phyloP scores from a whole-genome alignment of 306 rosid species.

The Hylodesmum podocarpum region DNA sequence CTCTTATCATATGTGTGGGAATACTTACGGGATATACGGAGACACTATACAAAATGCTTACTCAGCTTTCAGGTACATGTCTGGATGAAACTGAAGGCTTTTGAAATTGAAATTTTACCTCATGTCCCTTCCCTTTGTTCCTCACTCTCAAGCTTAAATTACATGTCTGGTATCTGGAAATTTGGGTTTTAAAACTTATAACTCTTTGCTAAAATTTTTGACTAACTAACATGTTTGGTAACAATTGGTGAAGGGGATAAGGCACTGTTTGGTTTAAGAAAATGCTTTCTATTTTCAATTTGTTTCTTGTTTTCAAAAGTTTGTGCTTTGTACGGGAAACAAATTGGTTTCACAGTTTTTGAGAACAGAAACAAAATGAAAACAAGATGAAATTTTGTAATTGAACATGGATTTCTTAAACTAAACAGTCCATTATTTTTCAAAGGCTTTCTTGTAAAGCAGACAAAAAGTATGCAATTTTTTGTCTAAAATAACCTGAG shows the following conservation, averaged over 20 bases:
- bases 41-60: slow-evolving; percentile 85
- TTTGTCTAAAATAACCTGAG: neutral
- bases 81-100: slow-evolving; percentile 25
- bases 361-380: neutral
- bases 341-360: neutral
- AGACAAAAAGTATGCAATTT: neutral
- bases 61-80: slow-evolving; percentile 85
- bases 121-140: neutral
- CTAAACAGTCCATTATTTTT: neutral
- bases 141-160: slow-evolving; percentile 2
- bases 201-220: neutral
- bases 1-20: slow-evolving; percentile 87
- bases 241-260: neutral
- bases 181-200: neutral
- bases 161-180: slow-evolving; percentile 14
- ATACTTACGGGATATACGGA: slow-evolving; percentile 94
- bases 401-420: neutral
- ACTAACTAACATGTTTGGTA: neutral
- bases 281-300: neutral
- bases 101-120: neutral
- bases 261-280: neutral
- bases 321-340: neutral
- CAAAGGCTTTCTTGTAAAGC: no score
- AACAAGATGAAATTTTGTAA: neutral
- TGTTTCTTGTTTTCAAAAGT: neutral